A percentile compares a stretch with the other conserved stretches of the same genome.
Conservation (phyloP, 116 monocot genomes). For the Thalassia testudinum region DNA sequence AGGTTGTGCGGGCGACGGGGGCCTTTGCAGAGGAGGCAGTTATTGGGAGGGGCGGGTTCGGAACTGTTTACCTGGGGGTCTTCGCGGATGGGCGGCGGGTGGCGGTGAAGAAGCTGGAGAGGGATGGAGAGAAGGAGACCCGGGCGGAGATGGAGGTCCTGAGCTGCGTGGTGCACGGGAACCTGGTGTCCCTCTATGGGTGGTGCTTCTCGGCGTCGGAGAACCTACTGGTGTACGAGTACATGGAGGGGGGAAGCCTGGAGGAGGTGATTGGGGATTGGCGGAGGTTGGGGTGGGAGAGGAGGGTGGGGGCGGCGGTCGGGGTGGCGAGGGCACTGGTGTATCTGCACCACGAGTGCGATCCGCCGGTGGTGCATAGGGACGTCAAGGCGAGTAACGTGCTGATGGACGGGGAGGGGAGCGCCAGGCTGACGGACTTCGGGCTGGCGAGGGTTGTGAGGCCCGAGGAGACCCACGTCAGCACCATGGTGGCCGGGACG, state of each 20-base stretch:
- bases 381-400: conserved; percentile 93
- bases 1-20: conserved; percentile 48
- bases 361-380: conserved; percentile 70
- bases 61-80: conserved; percentile 50
- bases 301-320: conserved; percentile 24
- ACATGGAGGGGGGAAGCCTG: conserved; percentile 60
- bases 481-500: conserved; percentile 72
- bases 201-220: conserved; percentile 45
- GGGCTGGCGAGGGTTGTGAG: conserved; percentile 49
- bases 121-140: conserved; percentile 52
- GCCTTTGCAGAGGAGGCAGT: conserved; percentile 39
- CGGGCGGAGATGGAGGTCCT: conserved; percentile 63
- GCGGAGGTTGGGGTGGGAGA: conserved; percentile 16
- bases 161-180: conserved; percentile 34
- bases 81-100: conserved; percentile 49
- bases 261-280: conserved; percentile 44
- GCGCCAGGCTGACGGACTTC: conserved; percentile 56
- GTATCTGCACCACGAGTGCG: conserved; percentile 62
- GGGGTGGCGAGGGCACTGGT: conserved; percentile 56
- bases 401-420: conserved; percentile 34
- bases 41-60: conserved; percentile 56
- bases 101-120: conserved; percentile 62
- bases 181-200: conserved; percentile 52
- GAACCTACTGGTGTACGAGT: conserved; percentile 62
- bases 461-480: conserved; percentile 48